phyloP scores from a whole-genome alignment of 345 rosid genomes.

The Boechera retrofracta region DNA sequence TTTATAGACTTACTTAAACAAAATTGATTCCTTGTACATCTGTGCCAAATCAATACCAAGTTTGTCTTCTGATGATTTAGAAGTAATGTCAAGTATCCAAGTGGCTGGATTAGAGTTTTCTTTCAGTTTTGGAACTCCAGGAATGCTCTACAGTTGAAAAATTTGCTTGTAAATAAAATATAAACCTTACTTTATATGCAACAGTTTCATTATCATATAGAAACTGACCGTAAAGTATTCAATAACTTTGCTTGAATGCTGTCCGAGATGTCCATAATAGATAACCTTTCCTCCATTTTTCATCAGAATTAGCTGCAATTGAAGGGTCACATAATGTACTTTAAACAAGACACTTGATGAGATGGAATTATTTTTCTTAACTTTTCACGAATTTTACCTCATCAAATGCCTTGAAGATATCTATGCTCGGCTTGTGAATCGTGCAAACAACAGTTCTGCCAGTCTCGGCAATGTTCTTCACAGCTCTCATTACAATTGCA shows the following conservation, averaged over 20 bases:
- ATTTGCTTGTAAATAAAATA: background rate
- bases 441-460: conserved; percentile 62
- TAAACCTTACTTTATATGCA: background rate
- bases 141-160: conserved; percentile 38
- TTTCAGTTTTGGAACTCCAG: conserved; percentile 49
- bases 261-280: conserved; percentile 61
- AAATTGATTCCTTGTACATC: conserved; percentile 47
- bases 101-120: conserved; percentile 58
- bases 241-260: conserved; percentile 56
- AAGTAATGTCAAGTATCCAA: conserved; percentile 59
- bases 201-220: background rate
- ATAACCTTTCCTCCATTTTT: conserved; percentile 63
- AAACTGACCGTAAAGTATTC: conserved; percentile 60
- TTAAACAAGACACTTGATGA: background rate
- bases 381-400: conserved; percentile 40
- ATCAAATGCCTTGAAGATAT: conserved; percentile 54
- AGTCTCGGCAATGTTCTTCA: conserved; percentile 51
- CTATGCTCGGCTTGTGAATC: conserved; percentile 56
- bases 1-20: conserved; percentile 40
- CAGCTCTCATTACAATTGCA: conserved; percentile 58
- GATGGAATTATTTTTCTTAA: background rate
- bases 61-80: conserved; percentile 45
- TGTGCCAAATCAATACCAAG: conserved; percentile 51
- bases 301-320: conserved; percentile 62
- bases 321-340: background rate